Evolutionary conservation across 75 land plant species (phyloP).

Genomic region (Selaginella moellendorffii): DNA sequence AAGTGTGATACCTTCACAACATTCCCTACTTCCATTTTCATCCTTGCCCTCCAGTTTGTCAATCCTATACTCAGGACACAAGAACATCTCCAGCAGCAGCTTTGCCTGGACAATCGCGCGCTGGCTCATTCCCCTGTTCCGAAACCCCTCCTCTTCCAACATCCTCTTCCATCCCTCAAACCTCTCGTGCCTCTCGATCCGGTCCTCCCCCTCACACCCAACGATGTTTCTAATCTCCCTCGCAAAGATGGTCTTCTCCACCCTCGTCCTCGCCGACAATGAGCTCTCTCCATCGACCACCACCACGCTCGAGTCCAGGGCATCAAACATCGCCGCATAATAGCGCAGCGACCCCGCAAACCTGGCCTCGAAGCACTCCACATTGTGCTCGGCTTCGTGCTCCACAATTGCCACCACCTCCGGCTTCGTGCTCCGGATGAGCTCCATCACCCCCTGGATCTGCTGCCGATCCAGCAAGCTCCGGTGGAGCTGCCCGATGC

Average conservation of each 20-base stretch:
- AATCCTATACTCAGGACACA: constrained; percentile 17
- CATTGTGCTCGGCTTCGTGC: constrained; percentile 53
- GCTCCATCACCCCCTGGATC: constrained; percentile 42
- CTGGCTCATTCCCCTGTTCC: constrained; percentile 22
- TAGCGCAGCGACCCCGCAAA: constrained; percentile 47
- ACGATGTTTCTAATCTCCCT: constrained; percentile 63
- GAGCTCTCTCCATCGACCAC: constrained; percentile 13
- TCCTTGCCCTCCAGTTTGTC: too few relatives aligned
- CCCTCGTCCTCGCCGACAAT: constrained; percentile 21
- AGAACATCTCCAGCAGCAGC: constrained; percentile 63
- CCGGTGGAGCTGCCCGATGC: constrained; percentile 57
- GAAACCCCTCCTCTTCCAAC: constrained; percentile 52
- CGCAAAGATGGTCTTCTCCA: constrained; percentile 48
- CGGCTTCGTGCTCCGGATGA: constrained; percentile 51
- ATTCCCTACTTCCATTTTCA: constrained; percentile 22
- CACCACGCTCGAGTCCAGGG: constrained; percentile 25
- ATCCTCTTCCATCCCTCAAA: constrained; percentile 40
- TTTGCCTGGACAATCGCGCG: constrained; percentile 45
- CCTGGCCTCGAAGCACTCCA: constrained; percentile 40
- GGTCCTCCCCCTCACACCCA: constrained; percentile 57
- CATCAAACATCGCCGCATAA: constrained; percentile 74
- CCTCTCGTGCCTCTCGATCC: constrained; percentile 60
- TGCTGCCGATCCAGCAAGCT: constrained; percentile 35
- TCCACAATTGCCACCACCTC: constrained; percentile 54
- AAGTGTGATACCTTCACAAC: constrained; percentile 38